These are phyloP conservation scores for Aspergillus unguis DNA, from an alignment of 2,329 filamentous ascomycete species.

Conservation along the genomic window DNA sequence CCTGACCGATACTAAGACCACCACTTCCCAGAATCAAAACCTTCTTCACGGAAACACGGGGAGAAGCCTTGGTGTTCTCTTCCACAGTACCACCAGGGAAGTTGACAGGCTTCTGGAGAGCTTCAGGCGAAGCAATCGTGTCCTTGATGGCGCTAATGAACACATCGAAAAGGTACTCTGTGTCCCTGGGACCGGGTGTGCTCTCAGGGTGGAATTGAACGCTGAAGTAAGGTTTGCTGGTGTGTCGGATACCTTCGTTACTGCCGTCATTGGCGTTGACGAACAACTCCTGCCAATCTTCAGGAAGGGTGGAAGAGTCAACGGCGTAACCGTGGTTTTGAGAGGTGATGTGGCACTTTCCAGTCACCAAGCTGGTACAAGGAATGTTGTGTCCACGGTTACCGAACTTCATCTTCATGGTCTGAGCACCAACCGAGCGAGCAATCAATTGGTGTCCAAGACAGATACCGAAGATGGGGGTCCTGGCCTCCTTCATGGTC, in stretches of 20 bases:
- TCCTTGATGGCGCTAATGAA: slow-evolving; percentile 83
- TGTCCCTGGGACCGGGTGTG: slow-evolving; percentile 90
- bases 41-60: slow-evolving; percentile 84
- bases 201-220: slow-evolving; percentile 99
- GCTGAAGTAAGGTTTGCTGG: slow-evolving; percentile 86
- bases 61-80: slow-evolving; percentile 73
- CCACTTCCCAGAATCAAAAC: slow-evolving; percentile 91
- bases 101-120: slow-evolving; percentile 68
- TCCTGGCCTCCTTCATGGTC: slow-evolving; percentile 73
- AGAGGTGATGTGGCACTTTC: slow-evolving; percentile 97
- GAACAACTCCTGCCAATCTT: slow-evolving; percentile 89
- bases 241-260: slow-evolving; percentile 95
- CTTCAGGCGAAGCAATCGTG: slow-evolving; percentile 63
- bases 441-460: slow-evolving; percentile 91
- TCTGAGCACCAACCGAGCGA: slow-evolving; percentile 78
- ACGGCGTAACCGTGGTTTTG: slow-evolving; percentile 98
- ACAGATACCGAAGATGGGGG: slow-evolving; percentile 94
- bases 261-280: slow-evolving; percentile 97
- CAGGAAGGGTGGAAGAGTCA: slow-evolving; percentile 69
- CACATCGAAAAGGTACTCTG: slow-evolving; percentile 94
- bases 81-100: slow-evolving; percentile 82
- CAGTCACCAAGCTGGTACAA: slow-evolving; percentile 91
- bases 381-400: slow-evolving; percentile 99
- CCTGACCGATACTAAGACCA: slow-evolving; percentile 94
- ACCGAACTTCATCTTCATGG: slow-evolving; percentile 97